Conservation (phyloP, 192 early-diverging fungal genomes). For the Backusella psychrophila region DNA sequence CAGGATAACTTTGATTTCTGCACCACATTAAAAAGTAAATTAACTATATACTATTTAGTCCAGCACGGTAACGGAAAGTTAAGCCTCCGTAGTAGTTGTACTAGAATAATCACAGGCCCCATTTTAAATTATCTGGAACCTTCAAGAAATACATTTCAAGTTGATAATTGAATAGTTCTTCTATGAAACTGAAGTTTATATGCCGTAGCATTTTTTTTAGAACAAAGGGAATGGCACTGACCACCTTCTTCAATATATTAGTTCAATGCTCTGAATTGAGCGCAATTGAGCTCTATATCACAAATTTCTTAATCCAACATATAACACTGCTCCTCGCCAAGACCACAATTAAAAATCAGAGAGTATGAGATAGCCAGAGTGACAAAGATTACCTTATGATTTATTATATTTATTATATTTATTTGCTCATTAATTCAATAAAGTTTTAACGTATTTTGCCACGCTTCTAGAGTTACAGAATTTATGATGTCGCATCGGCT, state of each 20-base stretch:
- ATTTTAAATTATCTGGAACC: neutral
- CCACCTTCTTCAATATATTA: too few species aligned
- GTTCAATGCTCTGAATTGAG: neutral
- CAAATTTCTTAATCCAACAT: neutral
- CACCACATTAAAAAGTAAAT: conserved; percentile 3
- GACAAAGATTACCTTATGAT: neutral
- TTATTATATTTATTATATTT: neutral
- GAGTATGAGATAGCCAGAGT: neutral
- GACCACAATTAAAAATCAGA: neutral
- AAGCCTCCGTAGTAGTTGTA: neutral
- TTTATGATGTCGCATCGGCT: neutral
- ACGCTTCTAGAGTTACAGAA: neutral
- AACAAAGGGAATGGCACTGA: neutral
- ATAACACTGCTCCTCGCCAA: neutral
- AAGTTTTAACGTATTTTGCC: neutral
- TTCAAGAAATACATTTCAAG: neutral
- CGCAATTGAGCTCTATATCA: neutral
- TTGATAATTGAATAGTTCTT: neutral
- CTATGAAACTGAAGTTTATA: neutral
- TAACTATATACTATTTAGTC: neutral
- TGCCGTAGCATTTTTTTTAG: neutral
- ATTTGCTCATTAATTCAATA: neutral
- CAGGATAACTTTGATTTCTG: neutral
- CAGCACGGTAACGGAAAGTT: neutral
- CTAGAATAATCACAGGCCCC: too few species aligned